Conservation (phyloP, 139 green algal species). For the Trebouxia sp. region DNA sequence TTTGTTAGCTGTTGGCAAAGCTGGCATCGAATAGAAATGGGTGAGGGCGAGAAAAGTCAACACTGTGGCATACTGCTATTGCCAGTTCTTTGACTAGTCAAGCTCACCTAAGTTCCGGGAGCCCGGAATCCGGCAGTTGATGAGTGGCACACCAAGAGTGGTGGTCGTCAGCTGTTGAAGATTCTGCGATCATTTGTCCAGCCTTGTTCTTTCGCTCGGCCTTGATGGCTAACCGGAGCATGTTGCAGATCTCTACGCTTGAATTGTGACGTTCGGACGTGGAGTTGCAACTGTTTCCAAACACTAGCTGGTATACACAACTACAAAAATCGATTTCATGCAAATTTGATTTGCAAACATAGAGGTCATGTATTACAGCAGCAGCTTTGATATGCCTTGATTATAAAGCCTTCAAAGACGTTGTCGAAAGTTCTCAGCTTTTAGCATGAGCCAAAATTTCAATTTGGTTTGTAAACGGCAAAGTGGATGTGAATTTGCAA, state of each 20-base stretch:
- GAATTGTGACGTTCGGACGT: conserved; percentile 14
- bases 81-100: not conserved
- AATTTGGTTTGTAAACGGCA: conserved; percentile 29
- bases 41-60: conserved; percentile 13
- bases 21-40: conserved; percentile 8
- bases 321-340: conserved; percentile 20
- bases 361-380: conserved; percentile 29
- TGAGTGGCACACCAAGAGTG: conserved; percentile 1
- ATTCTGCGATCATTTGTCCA: conserved; percentile 20
- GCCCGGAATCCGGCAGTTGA: not conserved
- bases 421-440: conserved; percentile 29
- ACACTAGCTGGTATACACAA: conserved; percentile 7
- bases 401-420: conserved; percentile 28
- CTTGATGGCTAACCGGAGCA: conserved; percentile 25
- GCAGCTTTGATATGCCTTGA: conserved; percentile 28
- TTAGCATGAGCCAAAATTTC: conserved; percentile 29
- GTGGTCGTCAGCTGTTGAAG: conserved; percentile 22
- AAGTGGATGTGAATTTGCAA: conserved; percentile 25
- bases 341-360: conserved; percentile 24
- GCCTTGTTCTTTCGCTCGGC: conserved; percentile 21
- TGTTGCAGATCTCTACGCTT: conserved; percentile 22
- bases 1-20: not conserved
- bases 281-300: conserved; percentile 14
- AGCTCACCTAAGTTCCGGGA: not conserved
- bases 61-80: conserved; percentile 23